phyloP scores from a whole-genome alignment of 805 yeast genomes.

The Metschnikowia cerradonensis region DNA sequence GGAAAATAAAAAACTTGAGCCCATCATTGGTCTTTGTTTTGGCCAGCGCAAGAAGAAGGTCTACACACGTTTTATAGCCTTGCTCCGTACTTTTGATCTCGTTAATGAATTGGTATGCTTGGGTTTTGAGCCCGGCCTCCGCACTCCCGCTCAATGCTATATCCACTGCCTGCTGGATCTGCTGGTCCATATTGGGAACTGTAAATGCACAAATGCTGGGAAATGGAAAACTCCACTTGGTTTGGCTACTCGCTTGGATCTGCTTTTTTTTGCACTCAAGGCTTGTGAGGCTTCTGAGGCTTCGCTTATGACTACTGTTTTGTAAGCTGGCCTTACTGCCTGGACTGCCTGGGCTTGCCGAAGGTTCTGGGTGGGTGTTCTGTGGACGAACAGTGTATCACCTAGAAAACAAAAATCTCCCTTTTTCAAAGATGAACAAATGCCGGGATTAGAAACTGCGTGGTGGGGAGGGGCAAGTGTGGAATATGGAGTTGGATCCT shows the following conservation, averaged over 20 bases:
- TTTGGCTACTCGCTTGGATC: no score
- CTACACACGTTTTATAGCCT: constrained; percentile 54
- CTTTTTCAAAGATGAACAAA: not conserved
- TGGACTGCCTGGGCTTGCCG: no score
- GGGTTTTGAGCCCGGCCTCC: constrained; percentile 45
- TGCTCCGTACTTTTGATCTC: constrained; percentile 51
- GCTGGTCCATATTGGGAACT: constrained; percentile 37
- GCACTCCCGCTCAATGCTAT: constrained; percentile 72
- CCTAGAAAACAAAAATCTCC: not conserved
- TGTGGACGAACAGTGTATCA: no score
- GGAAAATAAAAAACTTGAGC: constrained; percentile 63
- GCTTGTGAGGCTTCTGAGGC: no score
- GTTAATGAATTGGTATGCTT: constrained; percentile 50
- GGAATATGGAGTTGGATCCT: not conserved
- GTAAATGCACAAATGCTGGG: not conserved
- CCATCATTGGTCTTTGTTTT: constrained; percentile 41
- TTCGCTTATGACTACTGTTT: no score
- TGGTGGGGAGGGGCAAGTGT: not conserved
- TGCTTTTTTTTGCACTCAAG: no score
- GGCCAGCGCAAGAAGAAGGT: constrained; percentile 32
- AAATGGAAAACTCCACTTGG: no score
- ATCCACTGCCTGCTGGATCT: constrained; percentile 84
- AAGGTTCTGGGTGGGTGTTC: no score
- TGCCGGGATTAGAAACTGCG: not conserved
- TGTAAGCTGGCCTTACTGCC: no score